A percentile compares a stretch with the other conserved stretches of the same genome.
phyloP scores from a whole-genome alignment of 345 rosid species.

The Boechera divaricarpa region DNA sequence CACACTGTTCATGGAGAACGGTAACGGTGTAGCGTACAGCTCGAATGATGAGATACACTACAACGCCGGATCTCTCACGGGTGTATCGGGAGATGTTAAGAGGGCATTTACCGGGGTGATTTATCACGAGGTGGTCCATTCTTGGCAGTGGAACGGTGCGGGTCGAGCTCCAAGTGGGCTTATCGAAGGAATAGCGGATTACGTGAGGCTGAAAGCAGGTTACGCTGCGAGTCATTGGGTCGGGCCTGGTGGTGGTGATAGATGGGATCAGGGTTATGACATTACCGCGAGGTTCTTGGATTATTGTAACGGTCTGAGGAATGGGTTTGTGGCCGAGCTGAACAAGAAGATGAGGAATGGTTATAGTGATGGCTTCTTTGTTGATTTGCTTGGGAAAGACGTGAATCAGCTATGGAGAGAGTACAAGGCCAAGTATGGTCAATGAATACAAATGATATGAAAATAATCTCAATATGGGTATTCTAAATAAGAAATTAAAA shows the following conservation, averaged over 20 bases:
- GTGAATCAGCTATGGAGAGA: too few species aligned
- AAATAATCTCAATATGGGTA: neutral
- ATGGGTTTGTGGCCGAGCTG: constrained; percentile 71
- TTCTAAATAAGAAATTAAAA: neutral
- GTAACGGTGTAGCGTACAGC: constrained; percentile 39
- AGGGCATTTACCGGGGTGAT: constrained; percentile 61
- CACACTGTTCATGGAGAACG: constrained; percentile 45
- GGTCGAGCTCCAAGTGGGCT: constrained; percentile 54
- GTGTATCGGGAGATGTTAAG: constrained; percentile 49
- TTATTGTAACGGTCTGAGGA: constrained; percentile 55
- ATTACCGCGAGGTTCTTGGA: constrained; percentile 72
- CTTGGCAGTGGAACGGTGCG: constrained; percentile 81
- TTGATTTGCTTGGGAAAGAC: too few species aligned
- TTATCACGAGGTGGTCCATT: constrained; percentile 71
- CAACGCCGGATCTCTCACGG: constrained; percentile 37
- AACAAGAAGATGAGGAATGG: constrained; percentile 69
- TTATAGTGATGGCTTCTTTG: constrained; percentile 51
- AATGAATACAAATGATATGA: neutral
- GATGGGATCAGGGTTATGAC: constrained; percentile 80
- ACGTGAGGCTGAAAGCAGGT: constrained; percentile 64
- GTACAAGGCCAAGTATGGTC: constrained; percentile 52
- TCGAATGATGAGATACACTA: constrained; percentile 42
- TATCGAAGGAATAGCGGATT: constrained; percentile 74
- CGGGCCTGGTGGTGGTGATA: constrained; percentile 58
- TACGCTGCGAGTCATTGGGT: constrained; percentile 65